Evolutionary conservation across 1,284 basidiomycete genomes (phyloP).

Genomic region (Hymenochaete sp.): DNA sequence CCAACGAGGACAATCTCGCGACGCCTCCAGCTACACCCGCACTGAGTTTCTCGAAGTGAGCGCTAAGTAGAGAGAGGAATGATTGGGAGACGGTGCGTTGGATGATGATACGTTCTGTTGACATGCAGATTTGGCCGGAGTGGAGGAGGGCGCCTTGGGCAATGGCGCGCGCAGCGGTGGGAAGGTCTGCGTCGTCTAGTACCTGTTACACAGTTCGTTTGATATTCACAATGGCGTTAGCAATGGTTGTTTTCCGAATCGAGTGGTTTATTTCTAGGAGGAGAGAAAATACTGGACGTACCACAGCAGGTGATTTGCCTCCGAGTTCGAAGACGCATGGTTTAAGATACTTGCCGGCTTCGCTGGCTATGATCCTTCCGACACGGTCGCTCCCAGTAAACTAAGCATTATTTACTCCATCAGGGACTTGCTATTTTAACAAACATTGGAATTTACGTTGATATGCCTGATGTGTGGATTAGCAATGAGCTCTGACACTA

Average conservation of each 20-base stretch:
- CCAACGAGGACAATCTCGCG: conserved; percentile 34
- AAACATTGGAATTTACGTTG: conserved; percentile 27
- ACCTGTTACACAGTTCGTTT: conserved; percentile 30
- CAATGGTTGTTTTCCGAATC: neutral
- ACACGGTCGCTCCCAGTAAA: conserved; percentile 68
- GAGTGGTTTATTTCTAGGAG: neutral
- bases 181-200: conserved; percentile 52
- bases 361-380: conserved; percentile 60
- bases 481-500: conserved; percentile 47
- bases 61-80: conserved; percentile 31
- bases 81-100: conserved; percentile 33
- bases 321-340: conserved; percentile 68
- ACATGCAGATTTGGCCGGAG: conserved; percentile 67
- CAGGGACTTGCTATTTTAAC: neutral
- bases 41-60: conserved; percentile 28
- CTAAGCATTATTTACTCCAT: conserved; percentile 24
- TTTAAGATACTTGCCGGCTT: conserved; percentile 67
- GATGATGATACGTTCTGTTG: conserved; percentile 58
- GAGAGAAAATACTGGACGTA: conserved; percentile 26
- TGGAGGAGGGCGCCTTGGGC: conserved; percentile 52
- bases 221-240: neutral
- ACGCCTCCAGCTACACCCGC: conserved; percentile 28
- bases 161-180: conserved; percentile 47
- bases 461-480: conserved; percentile 42
- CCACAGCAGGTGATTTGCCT: conserved; percentile 66